A percentile compares a stretch with the other conserved stretches of the same genome.
phyloP scores from a whole-genome alignment of 1,139 yeast genomes.

The Yamadazyma spencermartinsiae region DNA sequence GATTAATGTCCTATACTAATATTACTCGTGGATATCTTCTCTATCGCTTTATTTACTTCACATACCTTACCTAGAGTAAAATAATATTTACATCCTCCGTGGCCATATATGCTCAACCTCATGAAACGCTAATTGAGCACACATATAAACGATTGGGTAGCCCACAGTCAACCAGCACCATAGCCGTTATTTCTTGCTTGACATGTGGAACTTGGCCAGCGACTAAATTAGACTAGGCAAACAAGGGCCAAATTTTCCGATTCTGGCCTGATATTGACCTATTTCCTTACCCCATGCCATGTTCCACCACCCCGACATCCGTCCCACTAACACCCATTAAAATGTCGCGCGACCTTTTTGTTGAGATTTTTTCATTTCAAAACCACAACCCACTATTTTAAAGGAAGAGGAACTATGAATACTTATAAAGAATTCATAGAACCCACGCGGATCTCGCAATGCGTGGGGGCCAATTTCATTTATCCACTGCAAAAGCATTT shows the following conservation, averaged over 20 bases:
- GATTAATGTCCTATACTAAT: too few species aligned
- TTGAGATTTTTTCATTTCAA: not conserved
- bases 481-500: slow-evolving; percentile 52
- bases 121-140: too few species aligned
- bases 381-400: too few species aligned
- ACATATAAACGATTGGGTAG: not conserved
- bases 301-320: too few species aligned
- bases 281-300: too few species aligned
- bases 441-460: slow-evolving; percentile 71
- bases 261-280: not conserved
- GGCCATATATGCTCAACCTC: not conserved
- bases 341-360: slow-evolving; percentile 6
- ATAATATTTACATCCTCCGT: not conserved
- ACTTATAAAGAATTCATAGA: slow-evolving; percentile 78
- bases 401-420: slow-evolving; percentile 54
- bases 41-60: not conserved
- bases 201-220: not conserved
- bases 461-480: slow-evolving; percentile 64
- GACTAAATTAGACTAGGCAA: slow-evolving; percentile 3
- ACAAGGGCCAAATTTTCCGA: slow-evolving; percentile 6
- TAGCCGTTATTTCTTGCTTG: too few species aligned
- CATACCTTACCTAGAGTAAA: not conserved
- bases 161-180: too few species aligned
- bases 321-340: too few species aligned
- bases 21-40: not conserved